phyloP scores from a whole-genome alignment of 371 early-diverging fungal species.

The Apophysomyces ossiformis region DNA sequence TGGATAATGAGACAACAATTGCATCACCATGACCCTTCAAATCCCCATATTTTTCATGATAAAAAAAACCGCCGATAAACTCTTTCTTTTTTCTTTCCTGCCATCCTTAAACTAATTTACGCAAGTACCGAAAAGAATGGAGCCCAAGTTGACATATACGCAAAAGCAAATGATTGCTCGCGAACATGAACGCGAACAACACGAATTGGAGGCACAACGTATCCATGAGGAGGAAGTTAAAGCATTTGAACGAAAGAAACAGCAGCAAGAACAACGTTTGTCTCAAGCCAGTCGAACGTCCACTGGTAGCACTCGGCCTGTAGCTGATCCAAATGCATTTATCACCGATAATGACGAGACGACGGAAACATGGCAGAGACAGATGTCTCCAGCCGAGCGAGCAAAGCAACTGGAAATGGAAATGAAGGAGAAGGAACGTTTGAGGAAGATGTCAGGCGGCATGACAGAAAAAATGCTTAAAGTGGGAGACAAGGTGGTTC shows the following conservation, averaged over 20 bases:
- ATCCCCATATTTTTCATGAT: neutral
- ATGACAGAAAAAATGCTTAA: constrained; percentile 20
- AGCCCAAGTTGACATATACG: neutral
- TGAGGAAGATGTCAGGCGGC: constrained; percentile 11
- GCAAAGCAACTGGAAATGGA: constrained; percentile 33
- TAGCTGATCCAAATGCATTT: constrained; percentile 35
- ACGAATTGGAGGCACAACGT: neutral
- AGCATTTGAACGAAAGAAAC: neutral
- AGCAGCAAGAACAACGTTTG: neutral
- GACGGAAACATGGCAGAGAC: constrained; percentile 23
- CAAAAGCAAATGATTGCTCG: constrained; percentile 7
- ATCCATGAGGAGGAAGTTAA: neutral
- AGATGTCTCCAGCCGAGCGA: constrained; percentile 33
- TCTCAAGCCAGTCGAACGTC: neutral
- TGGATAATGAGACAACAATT: constrained; percentile 1
- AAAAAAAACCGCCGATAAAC: neutral
- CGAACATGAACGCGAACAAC: constrained; percentile 4
- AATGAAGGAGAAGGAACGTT: constrained; percentile 25
- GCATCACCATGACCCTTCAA: neutral
- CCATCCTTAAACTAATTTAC: neutral
- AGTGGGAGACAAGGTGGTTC: constrained; percentile 23
- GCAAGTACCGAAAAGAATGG: neutral
- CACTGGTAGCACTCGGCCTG: constrained; percentile 17
- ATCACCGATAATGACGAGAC: constrained; percentile 16
- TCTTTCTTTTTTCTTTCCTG: neutral